Conservation (phyloP, 352 stramenopile genomes). For the Pythium coloratum region DNA sequence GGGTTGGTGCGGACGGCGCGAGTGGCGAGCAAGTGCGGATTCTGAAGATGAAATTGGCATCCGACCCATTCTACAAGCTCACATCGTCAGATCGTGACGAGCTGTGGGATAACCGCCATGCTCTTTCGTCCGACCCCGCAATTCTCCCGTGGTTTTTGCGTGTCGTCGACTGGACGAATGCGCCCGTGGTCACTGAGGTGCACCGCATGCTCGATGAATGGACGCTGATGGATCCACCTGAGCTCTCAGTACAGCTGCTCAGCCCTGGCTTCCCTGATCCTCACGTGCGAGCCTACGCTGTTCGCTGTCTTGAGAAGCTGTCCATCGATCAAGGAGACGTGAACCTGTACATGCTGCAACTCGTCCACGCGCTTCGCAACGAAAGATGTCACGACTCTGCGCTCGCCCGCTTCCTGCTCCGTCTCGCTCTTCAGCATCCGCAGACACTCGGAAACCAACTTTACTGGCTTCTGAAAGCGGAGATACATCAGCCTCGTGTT, state of each 20-base stretch:
- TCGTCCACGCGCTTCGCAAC: slow-evolving; percentile 33
- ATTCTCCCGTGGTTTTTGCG: slow-evolving; percentile 48
- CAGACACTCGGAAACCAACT: slow-evolving; percentile 22
- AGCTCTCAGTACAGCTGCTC: slow-evolving; percentile 25
- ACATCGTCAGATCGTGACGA: slow-evolving; percentile 19
- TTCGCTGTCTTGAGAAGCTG: slow-evolving; percentile 16
- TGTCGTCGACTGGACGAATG: slow-evolving; percentile 43
- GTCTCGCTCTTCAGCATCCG: slow-evolving; percentile 12
- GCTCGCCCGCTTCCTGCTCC: slow-evolving; percentile 24
- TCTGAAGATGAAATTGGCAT: slow-evolving; percentile 9
- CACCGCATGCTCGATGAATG: slow-evolving; percentile 43
- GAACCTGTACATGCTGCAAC: slow-evolving; percentile 30
- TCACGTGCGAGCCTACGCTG: slow-evolving; percentile 22
- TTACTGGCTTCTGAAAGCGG: slow-evolving; percentile 28
- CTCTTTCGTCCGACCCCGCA: slow-evolving; percentile 23
- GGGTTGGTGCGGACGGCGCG: neutral
- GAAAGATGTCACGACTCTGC: slow-evolving; percentile 24
- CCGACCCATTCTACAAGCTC: slow-evolving; percentile 29
- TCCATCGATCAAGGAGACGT: slow-evolving; percentile 8
- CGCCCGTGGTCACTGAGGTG: slow-evolving; percentile 29
- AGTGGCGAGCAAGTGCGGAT: neutral
- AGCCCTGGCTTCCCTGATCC: slow-evolving; percentile 13
- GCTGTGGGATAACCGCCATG: slow-evolving; percentile 25
- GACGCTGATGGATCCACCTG: slow-evolving; percentile 20
- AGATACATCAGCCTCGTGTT: slow-evolving; percentile 17